Evolutionary conservation across 352 stramenopile genomes (phyloP), one percentile per base, ranked within the genome.

Genomic region (Phytophthora capsici): DNA sequence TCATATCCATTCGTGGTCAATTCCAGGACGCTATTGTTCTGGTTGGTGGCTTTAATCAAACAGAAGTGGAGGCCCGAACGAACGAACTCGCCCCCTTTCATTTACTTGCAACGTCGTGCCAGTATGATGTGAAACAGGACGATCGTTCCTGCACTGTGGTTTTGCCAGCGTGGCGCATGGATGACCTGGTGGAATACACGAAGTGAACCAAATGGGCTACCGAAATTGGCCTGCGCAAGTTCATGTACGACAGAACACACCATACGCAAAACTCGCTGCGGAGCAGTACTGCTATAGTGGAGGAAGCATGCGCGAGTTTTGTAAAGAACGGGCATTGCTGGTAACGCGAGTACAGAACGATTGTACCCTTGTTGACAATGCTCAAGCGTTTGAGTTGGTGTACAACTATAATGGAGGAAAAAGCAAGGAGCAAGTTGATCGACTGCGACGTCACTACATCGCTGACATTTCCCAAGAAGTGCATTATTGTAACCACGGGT

Each of bases 131-230:
- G n/a, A n/a, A n/a, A n/a, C n/a, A n/a, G n/a, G n/a, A n/a, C n/a
- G n/a, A n/a, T n/a, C n/a, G n/a, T n/a, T n/a, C n/a, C n/a, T n/a
- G n/a, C n/a, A n/a, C n/a, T n/a, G n/a, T n/a, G n/a, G n/a, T n/a
- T n/a, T n/a, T n/a, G n/a, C n/a, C n/a, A n/a, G n/a, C n/a, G n/a
- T n/a, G n/a, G 65, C 46, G 36, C 3, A 16, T 47, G 19, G 45
- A 7, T 52, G 58, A 73, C 32, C 59, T 69, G 36, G 5, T 65
- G 57, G 22, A 63, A 34, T 72, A 68, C 30, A 57, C 57, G 2
- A 59, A 57, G n/a, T 57, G 47, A 56, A 71, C 56, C 0, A 16
- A 71, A 0, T 71, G 63, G 63, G 63, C 57, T 12, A 44, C 57
- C 32, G 36, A 49, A 43, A 57, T 7, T 30, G 26, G 26, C 9